Evolutionary conservation across 2,329 filamentous ascomycete species (phyloP), one percentile per base, ranked within the genome.

Genomic region (Diaporthe sp.): DNA sequence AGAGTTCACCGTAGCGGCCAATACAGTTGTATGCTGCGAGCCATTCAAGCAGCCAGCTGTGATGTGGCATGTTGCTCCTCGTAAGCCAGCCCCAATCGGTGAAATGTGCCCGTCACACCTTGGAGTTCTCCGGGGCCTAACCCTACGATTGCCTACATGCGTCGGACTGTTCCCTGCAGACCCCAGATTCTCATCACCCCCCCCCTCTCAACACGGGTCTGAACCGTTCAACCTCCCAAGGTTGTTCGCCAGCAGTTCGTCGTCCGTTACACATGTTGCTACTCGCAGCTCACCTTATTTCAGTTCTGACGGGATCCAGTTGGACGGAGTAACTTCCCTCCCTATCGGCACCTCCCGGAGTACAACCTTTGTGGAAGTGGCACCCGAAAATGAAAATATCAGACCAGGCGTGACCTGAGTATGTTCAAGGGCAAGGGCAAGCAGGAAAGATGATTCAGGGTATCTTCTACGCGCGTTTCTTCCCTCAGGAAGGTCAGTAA

Each of bases 381-480:
- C 13, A 28, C 65, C 8, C 22, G 22, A 70, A 42, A 55, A 70
- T 70, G 65, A 70, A 22, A 17, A 15, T 42, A 28, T 34, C 65
- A 55, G 34, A 28, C 19, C 46, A 19, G 17, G 19, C n/a, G 51
- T 28, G 19, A 58, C 13, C 73, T 73, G 34, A 65, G 60, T 19
- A 73, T 73, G 55, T n/a, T 60, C 46, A 60, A 55, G 65, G 71
- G 34, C 72, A 71, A 57, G 62, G 72, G 42, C 70, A 55, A 46
- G 55, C 31, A 71, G n/a, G 42, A 72, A 76, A 67, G 68, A 92
- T 93, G 90, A 94, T 94, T 72, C 90, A 92, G 81, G 92, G 90
- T 79, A 93, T 94, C 75, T 94, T 94, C 80, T 94, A 93, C 82
- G 92, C 92, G 67, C 87, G 92, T 62, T 94, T 94, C 84, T 89